Conservation (phyloP, 78 protist genomes). For the Diacronema lutheri region DNA sequence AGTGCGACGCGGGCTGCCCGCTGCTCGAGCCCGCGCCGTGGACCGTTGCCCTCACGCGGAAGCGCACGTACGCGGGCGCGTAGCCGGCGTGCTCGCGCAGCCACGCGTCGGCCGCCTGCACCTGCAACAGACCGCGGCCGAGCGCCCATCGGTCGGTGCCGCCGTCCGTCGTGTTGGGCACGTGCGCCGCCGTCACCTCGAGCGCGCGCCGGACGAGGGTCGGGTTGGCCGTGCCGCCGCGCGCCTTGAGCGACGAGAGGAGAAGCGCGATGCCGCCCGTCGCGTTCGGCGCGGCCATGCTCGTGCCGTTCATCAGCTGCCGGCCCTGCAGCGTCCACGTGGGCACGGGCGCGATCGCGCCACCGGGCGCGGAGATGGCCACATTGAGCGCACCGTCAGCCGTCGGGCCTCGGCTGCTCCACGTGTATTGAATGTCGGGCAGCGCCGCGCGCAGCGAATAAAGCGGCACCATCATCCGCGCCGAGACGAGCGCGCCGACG, state of each 20-base stretch:
- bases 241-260: conserved; percentile 33
- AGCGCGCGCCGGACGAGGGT: neutral
- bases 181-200: neutral
- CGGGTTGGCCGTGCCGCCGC: neutral
- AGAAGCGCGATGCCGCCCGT: conserved; percentile 55
- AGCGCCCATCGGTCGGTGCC: neutral
- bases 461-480: conserved; percentile 48
- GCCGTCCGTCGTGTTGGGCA: neutral
- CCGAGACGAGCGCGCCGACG: conserved; percentile 66
- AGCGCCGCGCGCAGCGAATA: conserved; percentile 45
- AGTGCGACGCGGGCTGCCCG: neutral
- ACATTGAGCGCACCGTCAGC: conserved; percentile 53
- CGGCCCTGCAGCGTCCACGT: conserved; percentile 29
- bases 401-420: conserved; percentile 78
- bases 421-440: conserved; percentile 49
- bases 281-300: conserved; percentile 17
- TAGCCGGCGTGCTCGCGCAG: neutral
- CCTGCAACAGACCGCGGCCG: neutral
- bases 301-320: conserved; percentile 81
- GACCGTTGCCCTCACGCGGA: no score
- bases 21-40: neutral
- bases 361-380: conserved; percentile 71
- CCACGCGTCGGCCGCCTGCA: neutral
- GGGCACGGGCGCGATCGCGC: conserved; percentile 80
- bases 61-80: neutral